A percentile compares a stretch with the other conserved stretches of the same genome.
These are phyloP conservation scores for Xylaria sp. DNA, from an alignment of 2,329 filamentous ascomycete species.

Conservation along the genomic window DNA sequence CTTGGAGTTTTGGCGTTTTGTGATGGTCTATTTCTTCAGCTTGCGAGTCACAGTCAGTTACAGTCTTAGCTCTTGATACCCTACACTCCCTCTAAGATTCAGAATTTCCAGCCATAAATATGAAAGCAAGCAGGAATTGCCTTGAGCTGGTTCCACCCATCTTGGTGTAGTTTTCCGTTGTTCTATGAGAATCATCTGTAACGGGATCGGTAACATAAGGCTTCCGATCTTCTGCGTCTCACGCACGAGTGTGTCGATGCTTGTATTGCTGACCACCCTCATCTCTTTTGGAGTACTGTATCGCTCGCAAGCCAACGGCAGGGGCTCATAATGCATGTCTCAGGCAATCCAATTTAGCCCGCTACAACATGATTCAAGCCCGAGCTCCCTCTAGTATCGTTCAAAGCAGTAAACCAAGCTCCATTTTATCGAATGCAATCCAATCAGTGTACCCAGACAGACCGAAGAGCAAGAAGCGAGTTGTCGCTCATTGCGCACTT, in stretches of 20 bases:
- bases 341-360: neutral
- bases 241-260: neutral
- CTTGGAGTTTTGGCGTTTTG: conserved; percentile 5
- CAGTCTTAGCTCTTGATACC: neutral
- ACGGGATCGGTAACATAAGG: neutral
- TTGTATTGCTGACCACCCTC: neutral
- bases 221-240: neutral
- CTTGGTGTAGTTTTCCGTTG: neutral
- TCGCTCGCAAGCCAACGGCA: neutral
- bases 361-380: neutral
- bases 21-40: neutral
- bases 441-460: neutral
- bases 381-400: neutral
- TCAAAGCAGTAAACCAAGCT: neutral
- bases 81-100: neutral
- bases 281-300: neutral
- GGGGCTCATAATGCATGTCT: neutral
- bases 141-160: neutral
- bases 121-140: neutral
- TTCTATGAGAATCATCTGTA: no score
- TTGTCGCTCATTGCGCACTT: neutral
- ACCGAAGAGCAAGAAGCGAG: neutral
- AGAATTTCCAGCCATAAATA: neutral
- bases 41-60: neutral
- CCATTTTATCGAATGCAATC: neutral